Conservation (phyloP, 805 yeast species). For the Nakazawaea siamensis region DNA sequence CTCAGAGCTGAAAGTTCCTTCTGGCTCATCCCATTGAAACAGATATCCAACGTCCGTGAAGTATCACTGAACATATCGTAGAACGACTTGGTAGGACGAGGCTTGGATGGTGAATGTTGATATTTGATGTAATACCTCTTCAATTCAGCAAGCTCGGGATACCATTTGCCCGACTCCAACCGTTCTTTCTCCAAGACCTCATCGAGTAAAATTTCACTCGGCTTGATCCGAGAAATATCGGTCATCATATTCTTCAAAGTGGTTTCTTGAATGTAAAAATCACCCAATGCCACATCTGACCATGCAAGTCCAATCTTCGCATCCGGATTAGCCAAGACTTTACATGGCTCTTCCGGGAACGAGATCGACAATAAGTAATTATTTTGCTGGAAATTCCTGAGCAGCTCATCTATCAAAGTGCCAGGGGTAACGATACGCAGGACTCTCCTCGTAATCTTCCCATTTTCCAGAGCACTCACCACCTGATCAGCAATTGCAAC, state of each 20-base stretch:
- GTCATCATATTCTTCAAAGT: conserved; percentile 53
- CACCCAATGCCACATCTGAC: conserved; percentile 86
- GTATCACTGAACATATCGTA: conserved; percentile 31
- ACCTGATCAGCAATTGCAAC: conserved; percentile 83
- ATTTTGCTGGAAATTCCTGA: conserved; percentile 63
- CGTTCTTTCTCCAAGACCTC: conserved; percentile 31
- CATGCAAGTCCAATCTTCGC: conserved; percentile 67
- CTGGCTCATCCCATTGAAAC: conserved; percentile 21
- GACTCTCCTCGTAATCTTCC: conserved; percentile 54
- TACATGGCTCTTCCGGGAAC: conserved; percentile 42
- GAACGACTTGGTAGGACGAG: conserved; percentile 29
- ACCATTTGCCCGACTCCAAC: conserved; percentile 42
- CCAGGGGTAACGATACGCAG: conserved; percentile 87
- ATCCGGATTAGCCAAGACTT: conserved; percentile 28
- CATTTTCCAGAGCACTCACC: conserved; percentile 20
- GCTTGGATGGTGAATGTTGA: conserved; percentile 32
- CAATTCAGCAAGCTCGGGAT: conserved; percentile 48
- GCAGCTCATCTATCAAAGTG: conserved; percentile 79
- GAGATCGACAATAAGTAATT: conserved; percentile 63
- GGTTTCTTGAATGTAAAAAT: conserved; percentile 60
- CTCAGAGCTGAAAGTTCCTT: conserved; percentile 56
- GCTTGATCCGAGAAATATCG: conserved; percentile 69
- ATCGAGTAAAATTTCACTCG: conserved; percentile 68
- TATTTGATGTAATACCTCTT: conserved; percentile 53
- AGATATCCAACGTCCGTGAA: conserved; percentile 16